Evolutionary conservation across 2,329 filamentous ascomycete species (phyloP).

Genomic region (Podosphaera leucotricha): DNA sequence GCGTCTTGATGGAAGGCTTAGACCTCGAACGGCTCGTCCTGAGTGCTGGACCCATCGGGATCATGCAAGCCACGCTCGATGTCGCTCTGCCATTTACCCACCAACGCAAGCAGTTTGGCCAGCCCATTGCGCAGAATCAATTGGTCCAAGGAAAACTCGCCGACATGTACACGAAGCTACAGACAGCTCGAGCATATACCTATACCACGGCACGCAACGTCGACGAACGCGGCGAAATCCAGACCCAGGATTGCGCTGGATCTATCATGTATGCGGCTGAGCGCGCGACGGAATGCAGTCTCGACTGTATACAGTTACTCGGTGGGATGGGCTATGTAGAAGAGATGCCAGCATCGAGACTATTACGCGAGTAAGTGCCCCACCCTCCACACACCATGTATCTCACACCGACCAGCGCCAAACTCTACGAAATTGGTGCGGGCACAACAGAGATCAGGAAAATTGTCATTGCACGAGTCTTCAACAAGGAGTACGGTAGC

Average conservation of each 20-base stretch:
- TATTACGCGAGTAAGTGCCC: conserved; percentile 36
- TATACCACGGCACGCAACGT: conserved; percentile 60
- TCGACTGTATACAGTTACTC: conserved; percentile 78
- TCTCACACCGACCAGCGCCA: conserved; percentile 25
- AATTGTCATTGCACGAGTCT: conserved; percentile 58
- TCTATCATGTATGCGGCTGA: conserved; percentile 87
- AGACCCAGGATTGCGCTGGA: conserved; percentile 81
- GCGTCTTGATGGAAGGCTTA: conserved; percentile 85
- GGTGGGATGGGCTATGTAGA: conserved; percentile 94
- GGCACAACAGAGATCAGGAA: conserved; percentile 84
- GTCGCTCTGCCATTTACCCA: conserved; percentile 74
- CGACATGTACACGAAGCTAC: conserved; percentile 92
- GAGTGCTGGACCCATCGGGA: conserved; percentile 67
- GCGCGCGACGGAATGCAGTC: conserved; percentile 60
- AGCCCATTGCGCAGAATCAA: conserved; percentile 76
- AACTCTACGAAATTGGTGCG: conserved; percentile 88
- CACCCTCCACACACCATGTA: neutral
- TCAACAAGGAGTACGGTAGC: conserved; percentile 14
- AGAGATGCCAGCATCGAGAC: conserved; percentile 72
- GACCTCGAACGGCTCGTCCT: conserved; percentile 86
- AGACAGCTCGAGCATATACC: conserved; percentile 66
- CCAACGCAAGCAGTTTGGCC: conserved; percentile 67
- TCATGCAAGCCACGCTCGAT: conserved; percentile 86
- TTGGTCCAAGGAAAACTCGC: conserved; percentile 80
- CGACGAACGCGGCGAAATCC: conserved; percentile 49